Evolutionary conservation across 163 green algal genomes (phyloP), one percentile per base, ranked within the genome.

Genomic region (Chloroidium sp.): DNA sequence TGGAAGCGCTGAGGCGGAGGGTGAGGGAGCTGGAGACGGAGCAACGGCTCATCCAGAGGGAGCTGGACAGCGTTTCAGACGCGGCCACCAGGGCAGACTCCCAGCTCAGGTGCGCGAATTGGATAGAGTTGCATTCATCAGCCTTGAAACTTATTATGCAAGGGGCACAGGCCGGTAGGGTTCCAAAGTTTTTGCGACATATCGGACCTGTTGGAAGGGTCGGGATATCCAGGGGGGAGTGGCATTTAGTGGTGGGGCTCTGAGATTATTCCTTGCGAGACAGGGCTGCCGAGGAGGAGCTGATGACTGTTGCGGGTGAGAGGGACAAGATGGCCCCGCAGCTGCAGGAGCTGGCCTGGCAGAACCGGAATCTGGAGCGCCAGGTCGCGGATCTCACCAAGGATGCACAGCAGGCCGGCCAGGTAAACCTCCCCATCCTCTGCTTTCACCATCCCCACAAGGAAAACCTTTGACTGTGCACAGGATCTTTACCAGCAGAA

Each of bases 321-420:
- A 84, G 86, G 6, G 89, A 93, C 58, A 64, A 77, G 61, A 78
- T 94, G 81, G 69, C 80, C 10, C 86, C 87, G 3, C 82, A 93
- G 83, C 61, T 95, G 62, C 74, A 86, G 80, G 64, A 72, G 2
- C 75, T 89, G 6, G 78, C 76, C 3, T 84, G 90, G 57, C 87
- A 94, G 80, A 85, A 86, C 4, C 88, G 92, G 14, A 61, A 75
- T 57, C 79, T 94, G 81, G 69, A 81, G 14, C 86, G 86, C 6
- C 85, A 89, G 86, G 72, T 95, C 10, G 88, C 95, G 79, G 85
- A 95, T 80, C 82, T 84, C 2, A 81, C 81, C 62, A 94, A 91
- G 92, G 88, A 88, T 77, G 74, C 62, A 0, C 85, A 90, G 10
- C 89, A 93, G 87, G 82, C 90, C 76, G 88, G 94, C 77, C 90